phyloP scores from a whole-genome alignment of 306 rosid species.

The Ammopiptanthus mongolicus region DNA sequence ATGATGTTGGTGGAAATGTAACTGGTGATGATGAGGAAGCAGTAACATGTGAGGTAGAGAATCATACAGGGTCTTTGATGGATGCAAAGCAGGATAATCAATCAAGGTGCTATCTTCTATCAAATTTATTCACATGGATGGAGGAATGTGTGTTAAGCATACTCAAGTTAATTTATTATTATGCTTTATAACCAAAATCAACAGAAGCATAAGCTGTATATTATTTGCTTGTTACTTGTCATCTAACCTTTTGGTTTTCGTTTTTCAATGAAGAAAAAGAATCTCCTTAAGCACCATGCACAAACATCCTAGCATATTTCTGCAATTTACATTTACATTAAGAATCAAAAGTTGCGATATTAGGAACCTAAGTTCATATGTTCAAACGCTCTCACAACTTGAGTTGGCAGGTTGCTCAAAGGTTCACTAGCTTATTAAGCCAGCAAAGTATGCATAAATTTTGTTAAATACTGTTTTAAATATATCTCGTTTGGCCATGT shows the following conservation, averaged over 20 bases:
- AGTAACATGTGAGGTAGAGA: constrained; percentile 26
- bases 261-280: not conserved
- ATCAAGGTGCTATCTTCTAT: constrained; percentile 50
- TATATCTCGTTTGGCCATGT: not conserved
- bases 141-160: not conserved
- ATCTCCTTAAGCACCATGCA: not conserved
- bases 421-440: not conserved
- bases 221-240: not conserved
- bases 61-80: constrained; percentile 22
- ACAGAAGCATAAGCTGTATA: not conserved
- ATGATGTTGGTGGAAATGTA: constrained; percentile 41
- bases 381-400: not conserved
- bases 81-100: constrained; percentile 31
- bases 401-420: not conserved
- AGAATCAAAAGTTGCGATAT: not conserved
- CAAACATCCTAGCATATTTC: not conserved
- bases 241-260: not conserved
- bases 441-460: not conserved
- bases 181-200: not conserved
- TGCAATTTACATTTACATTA: not conserved
- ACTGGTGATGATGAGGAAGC: constrained; percentile 42
- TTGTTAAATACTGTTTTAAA: not conserved
- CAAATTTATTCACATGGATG: constrained; percentile 9
- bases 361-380: not conserved
- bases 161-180: constrained; percentile 5